These are phyloP conservation scores for Aspergillus sergii DNA, from an alignment of 2,329 filamentous ascomycete species.

Conservation along the genomic window DNA sequence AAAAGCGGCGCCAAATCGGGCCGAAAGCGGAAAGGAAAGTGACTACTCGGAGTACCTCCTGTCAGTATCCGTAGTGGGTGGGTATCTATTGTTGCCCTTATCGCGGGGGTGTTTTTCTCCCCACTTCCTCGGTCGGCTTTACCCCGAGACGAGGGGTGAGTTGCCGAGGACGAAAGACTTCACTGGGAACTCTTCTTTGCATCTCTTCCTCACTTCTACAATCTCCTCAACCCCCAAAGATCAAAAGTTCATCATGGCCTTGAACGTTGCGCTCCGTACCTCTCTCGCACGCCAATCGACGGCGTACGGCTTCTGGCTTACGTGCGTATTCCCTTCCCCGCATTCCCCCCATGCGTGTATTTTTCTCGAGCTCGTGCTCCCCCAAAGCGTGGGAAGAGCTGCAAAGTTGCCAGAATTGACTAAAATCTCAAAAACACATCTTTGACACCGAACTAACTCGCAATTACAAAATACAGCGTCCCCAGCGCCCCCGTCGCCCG, in stretches of 20 bases:
- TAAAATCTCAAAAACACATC: not conserved
- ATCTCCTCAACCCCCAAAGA: not conserved
- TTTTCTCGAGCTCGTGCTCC: not conserved
- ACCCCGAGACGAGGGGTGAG: constrained; percentile 1
- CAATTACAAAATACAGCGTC: constrained; percentile 19
- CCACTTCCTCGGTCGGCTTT: constrained; percentile 3
- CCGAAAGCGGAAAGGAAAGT: too few relatives aligned
- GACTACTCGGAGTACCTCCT: too few relatives aligned
- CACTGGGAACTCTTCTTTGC: not conserved
- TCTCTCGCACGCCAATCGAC: constrained; percentile 17
- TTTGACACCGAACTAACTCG: not conserved
- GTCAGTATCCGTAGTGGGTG: too few relatives aligned
- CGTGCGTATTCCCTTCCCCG: constrained; percentile 20
- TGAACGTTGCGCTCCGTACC: constrained; percentile 13
- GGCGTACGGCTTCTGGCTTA: constrained; percentile 39
- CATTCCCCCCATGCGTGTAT: not conserved
- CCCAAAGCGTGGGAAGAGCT: not conserved
- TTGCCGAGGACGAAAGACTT: not conserved
- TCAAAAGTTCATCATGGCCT: not conserved
- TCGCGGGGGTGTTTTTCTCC: not conserved
- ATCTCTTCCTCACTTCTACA: not conserved
- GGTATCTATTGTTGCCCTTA: too few relatives aligned
- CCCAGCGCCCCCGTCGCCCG: constrained; percentile 35
- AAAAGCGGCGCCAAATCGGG: too few relatives aligned
- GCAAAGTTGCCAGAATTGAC: not conserved